phyloP scores from a whole-genome alignment of 805 yeast genomes.

The Wickerhamomyces queroliae region DNA sequence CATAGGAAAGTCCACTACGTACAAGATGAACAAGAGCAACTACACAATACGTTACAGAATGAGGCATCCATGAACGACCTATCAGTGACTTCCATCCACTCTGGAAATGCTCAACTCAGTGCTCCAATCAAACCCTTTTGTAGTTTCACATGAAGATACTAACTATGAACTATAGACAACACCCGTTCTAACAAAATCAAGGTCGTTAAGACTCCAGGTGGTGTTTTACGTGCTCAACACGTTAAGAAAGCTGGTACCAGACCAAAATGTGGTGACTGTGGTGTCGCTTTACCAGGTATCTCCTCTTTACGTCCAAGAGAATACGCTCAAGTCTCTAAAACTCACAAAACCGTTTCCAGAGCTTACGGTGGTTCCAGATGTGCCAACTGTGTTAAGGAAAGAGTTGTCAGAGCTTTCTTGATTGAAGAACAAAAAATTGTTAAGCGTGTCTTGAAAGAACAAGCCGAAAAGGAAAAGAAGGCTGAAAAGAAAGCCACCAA shows the following conservation, averaged over 20 bases:
- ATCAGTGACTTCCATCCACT: no score
- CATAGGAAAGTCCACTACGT: no score
- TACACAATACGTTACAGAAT: no score
- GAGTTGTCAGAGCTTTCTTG: slow-evolving; percentile 99
- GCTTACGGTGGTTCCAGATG: slow-evolving; percentile 99
- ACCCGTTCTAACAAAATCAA: slow-evolving; percentile 99
- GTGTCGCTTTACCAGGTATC: slow-evolving; percentile 76
- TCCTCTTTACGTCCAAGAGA: slow-evolving; percentile 97
- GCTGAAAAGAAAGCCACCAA: slow-evolving; percentile 38
- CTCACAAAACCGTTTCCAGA: slow-evolving; percentile 98
- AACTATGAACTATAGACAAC: slow-evolving; percentile 66
- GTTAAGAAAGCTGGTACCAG: slow-evolving; percentile 81
- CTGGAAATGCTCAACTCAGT: no score
- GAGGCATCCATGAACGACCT: no score
- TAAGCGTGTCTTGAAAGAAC: slow-evolving; percentile 98
- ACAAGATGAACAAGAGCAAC: no score
- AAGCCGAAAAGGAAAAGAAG: slow-evolving; percentile 81
- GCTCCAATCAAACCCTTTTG: no score
- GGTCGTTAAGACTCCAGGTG: slow-evolving; percentile 99
- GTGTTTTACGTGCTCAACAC: slow-evolving; percentile 97
- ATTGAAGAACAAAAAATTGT: slow-evolving; percentile 99
- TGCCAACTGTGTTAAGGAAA: slow-evolving; percentile 98
- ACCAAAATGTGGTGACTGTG: slow-evolving; percentile 83
- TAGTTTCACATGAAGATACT: slow-evolving; percentile 14
- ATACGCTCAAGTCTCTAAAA: slow-evolving; percentile 91